Evolutionary conservation across 768 basidiomycete genomes (phyloP).

Genomic region (Naganishia antarctica): DNA sequence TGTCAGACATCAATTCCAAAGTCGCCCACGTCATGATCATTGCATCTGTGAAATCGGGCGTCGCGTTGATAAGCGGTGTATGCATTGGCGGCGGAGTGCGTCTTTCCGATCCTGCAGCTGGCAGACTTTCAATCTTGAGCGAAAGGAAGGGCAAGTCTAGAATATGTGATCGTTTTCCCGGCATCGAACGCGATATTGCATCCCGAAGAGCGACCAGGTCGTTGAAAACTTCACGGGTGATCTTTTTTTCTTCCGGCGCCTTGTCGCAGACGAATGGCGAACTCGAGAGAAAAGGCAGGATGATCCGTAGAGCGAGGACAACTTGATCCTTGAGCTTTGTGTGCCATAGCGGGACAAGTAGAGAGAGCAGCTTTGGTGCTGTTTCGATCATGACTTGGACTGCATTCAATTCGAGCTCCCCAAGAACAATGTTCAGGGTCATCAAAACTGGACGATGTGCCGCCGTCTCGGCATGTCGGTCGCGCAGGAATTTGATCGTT

Average conservation of each 20-base stretch:
- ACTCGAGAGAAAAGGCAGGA: slow-evolving; percentile 67
- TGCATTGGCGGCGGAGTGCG: slow-evolving; percentile 2
- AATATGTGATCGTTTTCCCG: background rate
- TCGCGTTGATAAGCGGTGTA: background rate
- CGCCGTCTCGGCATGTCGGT: slow-evolving; percentile 68
- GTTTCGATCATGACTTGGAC: slow-evolving; percentile 59
- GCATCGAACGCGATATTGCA: background rate
- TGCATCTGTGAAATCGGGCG: slow-evolving; percentile 51
- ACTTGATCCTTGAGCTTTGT: slow-evolving; percentile 60
- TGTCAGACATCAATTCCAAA: slow-evolving; percentile 74
- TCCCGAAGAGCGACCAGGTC: slow-evolving; percentile 1
- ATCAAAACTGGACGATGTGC: slow-evolving; percentile 70
- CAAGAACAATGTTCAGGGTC: slow-evolving; percentile 64
- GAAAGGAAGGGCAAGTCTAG: slow-evolving; percentile 3
- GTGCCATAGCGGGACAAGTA: slow-evolving; percentile 67
- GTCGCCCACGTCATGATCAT: slow-evolving; percentile 58
- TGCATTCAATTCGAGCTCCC: slow-evolving; percentile 72
- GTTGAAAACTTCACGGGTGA: slow-evolving; percentile 16
- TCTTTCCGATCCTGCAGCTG: background rate
- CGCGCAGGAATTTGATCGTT: slow-evolving; percentile 61
- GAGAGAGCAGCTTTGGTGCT: slow-evolving; percentile 61
- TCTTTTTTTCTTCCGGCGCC: slow-evolving; percentile 12
- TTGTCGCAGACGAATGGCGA: slow-evolving; percentile 30
- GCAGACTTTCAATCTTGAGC: background rate
- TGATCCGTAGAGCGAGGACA: slow-evolving; percentile 63